A percentile compares a stretch with the other conserved stretches of the same genome.
Conservation (phyloP, 805 yeast genomes). For the Suhomyces faveliae region DNA sequence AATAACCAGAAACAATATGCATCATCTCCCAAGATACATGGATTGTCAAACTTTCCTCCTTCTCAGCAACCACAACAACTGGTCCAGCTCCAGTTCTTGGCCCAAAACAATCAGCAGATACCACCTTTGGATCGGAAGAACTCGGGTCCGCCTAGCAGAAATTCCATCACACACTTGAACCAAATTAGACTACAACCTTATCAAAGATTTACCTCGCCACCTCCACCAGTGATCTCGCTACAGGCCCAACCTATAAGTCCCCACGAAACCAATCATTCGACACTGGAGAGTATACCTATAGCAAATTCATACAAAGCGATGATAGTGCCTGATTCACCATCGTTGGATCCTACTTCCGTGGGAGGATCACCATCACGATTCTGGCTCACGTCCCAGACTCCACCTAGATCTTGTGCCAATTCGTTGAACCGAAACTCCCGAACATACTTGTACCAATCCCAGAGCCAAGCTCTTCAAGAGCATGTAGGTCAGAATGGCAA, state of each 20-base stretch:
- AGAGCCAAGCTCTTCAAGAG: not conserved
- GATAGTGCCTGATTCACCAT: slow-evolving; percentile 50
- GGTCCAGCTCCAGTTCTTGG: not conserved
- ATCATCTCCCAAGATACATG: not conserved
- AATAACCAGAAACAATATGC: not conserved
- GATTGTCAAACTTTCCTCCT: not conserved
- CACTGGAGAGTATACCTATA: slow-evolving; percentile 31
- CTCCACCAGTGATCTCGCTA: slow-evolving; percentile 12
- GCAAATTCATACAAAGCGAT: slow-evolving; percentile 4
- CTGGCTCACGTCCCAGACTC: slow-evolving; percentile 53
- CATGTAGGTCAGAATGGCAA: not conserved
- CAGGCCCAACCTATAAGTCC: slow-evolving; percentile 2
- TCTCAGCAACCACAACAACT: slow-evolving; percentile 8
- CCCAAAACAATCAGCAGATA: not conserved
- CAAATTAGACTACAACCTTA: slow-evolving; percentile 40
- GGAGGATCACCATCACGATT: slow-evolving; percentile 58
- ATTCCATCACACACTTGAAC: slow-evolving; percentile 24
- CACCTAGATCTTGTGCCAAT: slow-evolving; percentile 39
- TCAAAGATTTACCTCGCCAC: slow-evolving; percentile 34
- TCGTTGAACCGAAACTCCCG: slow-evolving; percentile 21
- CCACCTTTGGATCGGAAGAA: slow-evolving; percentile 16
- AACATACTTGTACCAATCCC: slow-evolving; percentile 16
- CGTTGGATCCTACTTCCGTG: slow-evolving; percentile 49
- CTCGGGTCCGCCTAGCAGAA: slow-evolving; percentile 19
- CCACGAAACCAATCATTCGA: slow-evolving; percentile 13